phyloP scores from a whole-genome alignment of 352 stramenopile genomes.

The Phytophthora uliginosa region DNA sequence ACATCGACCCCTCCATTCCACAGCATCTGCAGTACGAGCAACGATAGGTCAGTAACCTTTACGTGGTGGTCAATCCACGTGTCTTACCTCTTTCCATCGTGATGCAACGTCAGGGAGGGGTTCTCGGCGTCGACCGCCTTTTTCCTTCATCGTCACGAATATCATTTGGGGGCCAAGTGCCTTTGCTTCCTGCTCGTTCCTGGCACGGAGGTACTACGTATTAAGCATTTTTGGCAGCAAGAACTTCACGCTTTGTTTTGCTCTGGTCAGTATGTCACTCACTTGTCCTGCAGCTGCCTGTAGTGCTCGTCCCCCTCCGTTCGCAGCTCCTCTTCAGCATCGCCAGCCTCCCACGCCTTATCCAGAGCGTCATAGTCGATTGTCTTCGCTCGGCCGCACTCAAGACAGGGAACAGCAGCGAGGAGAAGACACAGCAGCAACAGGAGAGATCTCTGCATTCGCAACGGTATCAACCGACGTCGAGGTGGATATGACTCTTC shows the following conservation, averaged over 20 bases:
- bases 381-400: slow-evolving; percentile 8
- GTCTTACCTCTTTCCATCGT: slow-evolving; percentile 77
- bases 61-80: background rate
- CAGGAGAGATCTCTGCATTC: slow-evolving; percentile 8
- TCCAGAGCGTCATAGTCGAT: slow-evolving; percentile 82
- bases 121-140: slow-evolving; percentile 16
- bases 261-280: slow-evolving; percentile 16
- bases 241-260: background rate
- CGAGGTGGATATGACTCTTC: slow-evolving; percentile 15
- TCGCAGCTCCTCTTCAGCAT: slow-evolving; percentile 54
- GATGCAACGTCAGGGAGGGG: slow-evolving; percentile 55
- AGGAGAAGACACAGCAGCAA: slow-evolving; percentile 18
- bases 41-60: slow-evolving; percentile 4
- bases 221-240: slow-evolving; percentile 4
- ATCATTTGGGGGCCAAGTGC: slow-evolving; percentile 80
- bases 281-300: slow-evolving; percentile 48
- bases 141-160: slow-evolving; percentile 67
- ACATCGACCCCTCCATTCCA: slow-evolving; percentile 79
- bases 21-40: slow-evolving; percentile 54
- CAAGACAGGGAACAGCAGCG: background rate
- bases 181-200: slow-evolving; percentile 53
- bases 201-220: slow-evolving; percentile 13
- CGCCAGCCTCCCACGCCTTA: slow-evolving; percentile 67
- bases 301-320: slow-evolving; percentile 67
- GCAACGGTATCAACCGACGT: background rate